A percentile compares a stretch with the other conserved stretches of the same genome.
Conservation (phyloP, 345 rosid species). For the Clausena lansium region DNA sequence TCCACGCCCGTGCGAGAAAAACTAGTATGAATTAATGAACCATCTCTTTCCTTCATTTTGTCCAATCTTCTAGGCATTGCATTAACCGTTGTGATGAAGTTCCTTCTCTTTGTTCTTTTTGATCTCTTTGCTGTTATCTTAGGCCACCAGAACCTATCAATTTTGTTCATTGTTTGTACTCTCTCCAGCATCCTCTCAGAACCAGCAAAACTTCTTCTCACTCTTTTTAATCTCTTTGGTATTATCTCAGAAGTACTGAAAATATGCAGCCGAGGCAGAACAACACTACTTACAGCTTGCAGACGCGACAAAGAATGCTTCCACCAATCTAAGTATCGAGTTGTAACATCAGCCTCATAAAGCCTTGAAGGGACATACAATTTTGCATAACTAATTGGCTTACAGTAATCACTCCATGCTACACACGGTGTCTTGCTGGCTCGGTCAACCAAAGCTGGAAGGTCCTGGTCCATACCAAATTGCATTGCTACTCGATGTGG, state of each 20-base stretch:
- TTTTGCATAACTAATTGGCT: not conserved
- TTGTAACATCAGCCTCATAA: slow-evolving; percentile 27
- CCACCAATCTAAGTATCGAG: slow-evolving; percentile 30
- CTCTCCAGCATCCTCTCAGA: not conserved
- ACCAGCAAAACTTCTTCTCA: not conserved
- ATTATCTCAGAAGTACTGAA: not conserved
- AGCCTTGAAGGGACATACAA: slow-evolving; percentile 16
- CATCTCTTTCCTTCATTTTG: not conserved
- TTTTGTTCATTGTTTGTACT: not conserved
- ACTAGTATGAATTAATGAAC: no score
- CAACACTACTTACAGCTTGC: not conserved
- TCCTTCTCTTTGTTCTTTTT: not conserved
- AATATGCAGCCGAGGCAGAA: slow-evolving; percentile 4
- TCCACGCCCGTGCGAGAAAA: no score
- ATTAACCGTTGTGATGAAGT: not conserved
- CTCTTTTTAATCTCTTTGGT: not conserved
- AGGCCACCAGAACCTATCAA: no score
- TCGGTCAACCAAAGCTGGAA: not conserved
- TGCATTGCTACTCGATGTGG: slow-evolving; percentile 16
- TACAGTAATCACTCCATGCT: not conserved
- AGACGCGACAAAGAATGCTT: not conserved
- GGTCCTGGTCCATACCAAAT: slow-evolving; percentile 18
- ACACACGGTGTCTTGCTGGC: not conserved
- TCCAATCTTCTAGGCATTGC: not conserved
- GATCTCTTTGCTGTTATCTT: not conserved